Evolutionary conservation across 2,329 filamentous ascomycete genomes (phyloP), one percentile per base, ranked within the genome.

Genomic region (Epichloe brachyelytri): DNA sequence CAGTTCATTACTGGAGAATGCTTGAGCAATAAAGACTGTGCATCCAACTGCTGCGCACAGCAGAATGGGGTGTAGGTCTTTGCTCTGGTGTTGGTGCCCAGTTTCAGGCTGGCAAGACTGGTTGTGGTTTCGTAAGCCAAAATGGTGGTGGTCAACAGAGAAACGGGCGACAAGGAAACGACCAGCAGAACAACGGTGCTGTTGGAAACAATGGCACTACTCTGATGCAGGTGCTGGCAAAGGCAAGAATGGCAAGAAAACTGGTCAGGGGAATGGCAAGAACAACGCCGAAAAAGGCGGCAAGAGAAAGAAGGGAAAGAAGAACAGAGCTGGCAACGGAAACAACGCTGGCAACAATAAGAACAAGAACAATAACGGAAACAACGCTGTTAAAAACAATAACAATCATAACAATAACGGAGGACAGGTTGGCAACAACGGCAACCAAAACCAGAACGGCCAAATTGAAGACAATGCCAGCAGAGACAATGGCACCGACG

Each of bases 1-100:
- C 63, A 65, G 41, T 65, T 64, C 50, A 63, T 62, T 51, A 62
- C 58, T n/a, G 63, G 62, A 34, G 55, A 57, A 17, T 65, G 63
- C 41, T 53, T 62, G n/a, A 56, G 53, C 37, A 49, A 63, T 44
- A 51, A 53, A 14, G 63, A 65, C 50, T 65, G 63, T 50, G 56
- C 56, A 4, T 57, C 56, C 4, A 49, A 46, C 5, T 65, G 63
- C 58, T 65, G 63, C 30, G 63, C 63, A 34, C 49, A 58, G 46
- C 55, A 57, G 20, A 57, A 53, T 40, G 52, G 55, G 60, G 56
- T 26, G 50, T 48, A 6, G 62, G 62, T 38, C 55, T 64, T 26
- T 65, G 62, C 58, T 64, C 62, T 11, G 61, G 58, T 34, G 48
- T 59, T 48, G 61, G 58, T 6, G 62, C 62, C 7, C 55, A 58